A percentile compares a stretch with the other conserved stretches of the same genome.
Evolutionary conservation across 2,329 filamentous ascomycete genomes (phyloP).

Genomic region (Penicillium sp.): DNA sequence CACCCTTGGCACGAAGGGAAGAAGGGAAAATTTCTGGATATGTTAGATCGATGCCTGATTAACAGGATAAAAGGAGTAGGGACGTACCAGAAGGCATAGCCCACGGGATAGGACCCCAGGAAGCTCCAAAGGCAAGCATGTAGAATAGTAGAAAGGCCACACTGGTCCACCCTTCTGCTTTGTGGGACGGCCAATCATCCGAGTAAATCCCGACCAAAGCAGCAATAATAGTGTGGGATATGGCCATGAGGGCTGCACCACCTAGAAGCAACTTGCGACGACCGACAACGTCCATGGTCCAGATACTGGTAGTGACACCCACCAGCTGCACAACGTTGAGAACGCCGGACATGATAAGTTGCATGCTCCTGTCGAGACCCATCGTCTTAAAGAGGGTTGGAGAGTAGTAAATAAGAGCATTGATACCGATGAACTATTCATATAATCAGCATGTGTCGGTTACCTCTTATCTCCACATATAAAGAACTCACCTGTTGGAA

Average conservation of each 20-base stretch:
- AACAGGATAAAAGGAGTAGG: not conserved
- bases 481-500: conserved; percentile 49
- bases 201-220: conserved; percentile 54
- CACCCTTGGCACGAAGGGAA: conserved; percentile 61
- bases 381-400: conserved; percentile 57
- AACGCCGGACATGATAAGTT: conserved; percentile 53
- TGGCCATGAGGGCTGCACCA: conserved; percentile 46
- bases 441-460: conserved; percentile 4
- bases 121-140: conserved; percentile 60
- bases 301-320: conserved; percentile 47
- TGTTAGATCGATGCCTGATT: conserved; percentile 6
- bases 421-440: conserved; percentile 48
- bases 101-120: conserved; percentile 54
- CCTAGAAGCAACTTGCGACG: conserved; percentile 46
- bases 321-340: conserved; percentile 51
- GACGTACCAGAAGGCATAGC: conserved; percentile 38
- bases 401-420: conserved; percentile 59
- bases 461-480: not conserved
- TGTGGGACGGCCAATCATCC: conserved; percentile 50
- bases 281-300: conserved; percentile 49
- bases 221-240: conserved; percentile 52
- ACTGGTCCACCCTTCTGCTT: conserved; percentile 53
- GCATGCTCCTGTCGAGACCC: conserved; percentile 44
- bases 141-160: conserved; percentile 62
- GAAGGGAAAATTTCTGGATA: conserved; percentile 62